Base-by-base conservation (phyloP, 208 protist genomes). In the Giardia muris region DNA sequence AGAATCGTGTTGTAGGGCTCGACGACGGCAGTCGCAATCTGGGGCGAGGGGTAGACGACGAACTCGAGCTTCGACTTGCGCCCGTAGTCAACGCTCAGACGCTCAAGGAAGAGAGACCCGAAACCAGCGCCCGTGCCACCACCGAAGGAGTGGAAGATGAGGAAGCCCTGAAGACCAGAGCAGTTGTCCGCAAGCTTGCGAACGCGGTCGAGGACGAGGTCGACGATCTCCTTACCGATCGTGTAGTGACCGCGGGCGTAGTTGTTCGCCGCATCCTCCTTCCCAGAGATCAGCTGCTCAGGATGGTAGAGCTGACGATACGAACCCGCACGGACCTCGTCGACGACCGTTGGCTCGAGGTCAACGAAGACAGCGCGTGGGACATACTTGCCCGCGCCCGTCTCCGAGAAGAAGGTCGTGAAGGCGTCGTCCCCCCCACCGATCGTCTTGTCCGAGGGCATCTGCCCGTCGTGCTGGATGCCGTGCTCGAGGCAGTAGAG, bases 51-150 rank as follows among this genome's bases (percentile, higher is more conserved):
- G 88, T 95, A 96, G 44, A 96, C 93, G 48, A 93, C 90, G 91
- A 95, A 95, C 44, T 43, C 67, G 19, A 96, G 57, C 92, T 95
- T 96, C 43, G 92, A 92, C 86, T 95, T 99, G 95, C 98, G 98
- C 94, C 97, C 96, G 94, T 98, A 99, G 92, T 99, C 97, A 45
- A 97, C 96, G 43, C 97, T 98, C 43, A 99, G 96, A 92, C 97
- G 95, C 95, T 99, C 97, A 47, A 99, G 95, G 2, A 99, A 95
- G 19, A 99, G 96, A 1, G 97, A 95, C 92, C 96, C 97, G 87
- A 99, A 96, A 94, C 98, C 98, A 87, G 97, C 98, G 93, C 98
- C 98, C 48, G 98, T 99, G 94, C 98, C 98, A 94, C 98, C 98
- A 94, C 98, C 98, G 93, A 99, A 96, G 92, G 97, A 95, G 96